Base-by-base conservation (phyloP, 169 alveolate species). In the Plasmodium vivax region DNA sequence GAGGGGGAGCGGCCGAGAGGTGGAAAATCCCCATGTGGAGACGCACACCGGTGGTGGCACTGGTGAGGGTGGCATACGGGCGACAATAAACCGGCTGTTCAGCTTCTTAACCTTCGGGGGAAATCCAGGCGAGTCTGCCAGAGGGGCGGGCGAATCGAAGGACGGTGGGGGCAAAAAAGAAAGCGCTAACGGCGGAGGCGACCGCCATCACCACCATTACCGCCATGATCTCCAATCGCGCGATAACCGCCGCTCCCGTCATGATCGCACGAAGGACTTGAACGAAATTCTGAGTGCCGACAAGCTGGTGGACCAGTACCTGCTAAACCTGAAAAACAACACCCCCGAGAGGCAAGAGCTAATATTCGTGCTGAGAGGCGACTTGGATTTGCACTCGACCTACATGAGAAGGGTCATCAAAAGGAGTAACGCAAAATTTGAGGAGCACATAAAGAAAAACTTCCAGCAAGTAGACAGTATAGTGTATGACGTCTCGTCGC, bases 221-320 rank as follows among this genome's bases (percentile, higher is more conserved):
- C 27, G 27, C 27, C 27, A 23, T 23, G 27, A 23, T 0, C 27
- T 23, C 27, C 27, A 23, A 23, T 23, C 27, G 27, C 27, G 27
- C 27, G 36, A 58, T 19, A 34, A 58, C 9, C 1, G 12, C 34
- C 34, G 9, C 16, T n/a, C 36, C 62, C 62, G 3, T 3, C 32
- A 71, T 38, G 93, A 84, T n/a, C 54, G 38, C 3, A 51, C 34
- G 9, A 1, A 77, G 19, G 14, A 83, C 16, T 32, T 62, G 51
- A 32, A 58, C 16, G 62, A 82, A 51, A 10, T 41, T 36, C n/a
- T 77, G 27, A 80, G 77, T 71, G 77, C 71, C 14, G 92, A 80
- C 56, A 79, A 90, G 74, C 32, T 90, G 23, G 77, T 43, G 38
- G 94, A 90, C 56, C 94, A 90, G 23, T 90, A 90, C 58, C 77